A percentile compares a stretch with the other conserved stretches of the same genome.
These are phyloP conservation scores for Cardamine occulta DNA, from an alignment of 345 rosid genomes.

Conservation along the genomic window DNA sequence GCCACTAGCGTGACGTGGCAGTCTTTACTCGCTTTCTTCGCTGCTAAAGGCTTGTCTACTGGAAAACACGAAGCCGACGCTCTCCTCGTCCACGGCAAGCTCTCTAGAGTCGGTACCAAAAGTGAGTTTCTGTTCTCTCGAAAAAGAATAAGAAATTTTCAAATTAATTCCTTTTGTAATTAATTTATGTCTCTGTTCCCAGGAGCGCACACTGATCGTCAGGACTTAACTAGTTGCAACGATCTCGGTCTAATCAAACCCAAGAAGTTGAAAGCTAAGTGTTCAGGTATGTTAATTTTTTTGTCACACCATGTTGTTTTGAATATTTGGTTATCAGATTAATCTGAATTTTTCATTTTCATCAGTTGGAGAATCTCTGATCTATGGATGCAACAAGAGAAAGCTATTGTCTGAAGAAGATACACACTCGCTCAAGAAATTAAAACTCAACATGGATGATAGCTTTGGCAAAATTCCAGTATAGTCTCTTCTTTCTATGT, in stretches of 20 bases:
- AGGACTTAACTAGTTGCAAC: slow-evolving; percentile 13
- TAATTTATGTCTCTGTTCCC: neutral
- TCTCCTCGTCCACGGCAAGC: slow-evolving; percentile 75
- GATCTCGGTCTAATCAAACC: slow-evolving; percentile 36
- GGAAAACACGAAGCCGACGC: slow-evolving; percentile 58
- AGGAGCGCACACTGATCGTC: slow-evolving; percentile 37
- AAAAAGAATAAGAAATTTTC: neutral
- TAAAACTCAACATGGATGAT: slow-evolving; percentile 43
- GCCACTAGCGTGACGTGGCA: slow-evolving; percentile 82
- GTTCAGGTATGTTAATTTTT: slow-evolving; percentile 43
- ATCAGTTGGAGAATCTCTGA: slow-evolving; percentile 14
- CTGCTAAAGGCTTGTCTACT: slow-evolving; percentile 74
- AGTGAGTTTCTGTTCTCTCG: slow-evolving; percentile 47
- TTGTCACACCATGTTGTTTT: slow-evolving; percentile 11
- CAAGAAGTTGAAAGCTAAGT: slow-evolving; percentile 52
- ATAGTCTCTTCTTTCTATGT: neutral
- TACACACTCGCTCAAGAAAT: slow-evolving; percentile 52
- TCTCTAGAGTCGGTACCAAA: slow-evolving; percentile 59
- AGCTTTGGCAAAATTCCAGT: slow-evolving; percentile 13
- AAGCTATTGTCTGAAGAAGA: slow-evolving; percentile 46
- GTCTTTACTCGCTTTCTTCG: slow-evolving; percentile 74
- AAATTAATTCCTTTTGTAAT: neutral
- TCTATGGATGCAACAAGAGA: slow-evolving; percentile 50
- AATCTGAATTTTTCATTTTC: neutral
- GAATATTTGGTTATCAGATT: neutral